Evolutionary conservation across 2,329 filamentous ascomycete genomes (phyloP).

Genomic region (Monosporascus sp.): DNA sequence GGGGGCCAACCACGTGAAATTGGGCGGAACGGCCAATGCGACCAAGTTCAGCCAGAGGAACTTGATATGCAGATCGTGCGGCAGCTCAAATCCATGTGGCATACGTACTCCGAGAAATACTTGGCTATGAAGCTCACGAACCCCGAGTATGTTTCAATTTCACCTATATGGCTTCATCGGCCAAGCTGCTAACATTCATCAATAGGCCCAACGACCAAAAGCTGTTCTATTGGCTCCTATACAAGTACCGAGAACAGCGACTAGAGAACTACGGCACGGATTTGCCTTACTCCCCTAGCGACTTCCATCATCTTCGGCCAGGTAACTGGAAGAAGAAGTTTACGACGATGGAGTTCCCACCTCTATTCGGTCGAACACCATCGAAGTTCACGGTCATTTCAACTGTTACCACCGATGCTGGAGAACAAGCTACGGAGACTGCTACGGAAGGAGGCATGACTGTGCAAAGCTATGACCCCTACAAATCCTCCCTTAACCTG

Average conservation of each 20-base stretch:
- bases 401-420: slow-evolving; percentile 45
- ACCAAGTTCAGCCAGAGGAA: slow-evolving; percentile 55
- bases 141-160: slow-evolving; percentile 49
- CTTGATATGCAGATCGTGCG: slow-evolving; percentile 78
- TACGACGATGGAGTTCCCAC: slow-evolving; percentile 55
- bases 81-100: slow-evolving; percentile 87
- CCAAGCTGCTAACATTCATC: slow-evolving; percentile 17
- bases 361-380: slow-evolving; percentile 44
- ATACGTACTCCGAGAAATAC: slow-evolving; percentile 70
- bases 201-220: slow-evolving; percentile 83
- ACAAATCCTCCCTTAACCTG: slow-evolving; percentile 59
- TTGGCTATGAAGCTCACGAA: slow-evolving; percentile 64
- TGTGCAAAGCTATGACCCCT: slow-evolving; percentile 74
- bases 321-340: slow-evolving; percentile 53
- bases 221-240: slow-evolving; percentile 81
- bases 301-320: slow-evolving; percentile 76
- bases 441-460: slow-evolving; percentile 35
- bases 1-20: slow-evolving; percentile 50
- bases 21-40: slow-evolving; percentile 56
- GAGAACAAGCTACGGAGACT: slow-evolving; percentile 34
- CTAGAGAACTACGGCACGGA: slow-evolving; percentile 81
- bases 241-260: slow-evolving; percentile 77
- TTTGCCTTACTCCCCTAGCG: slow-evolving; percentile 79
- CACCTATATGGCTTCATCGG: background rate
- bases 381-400: slow-evolving; percentile 64